phyloP scores from a whole-genome alignment of 805 yeast genomes.

The Ogataea trehaloabstinens region DNA sequence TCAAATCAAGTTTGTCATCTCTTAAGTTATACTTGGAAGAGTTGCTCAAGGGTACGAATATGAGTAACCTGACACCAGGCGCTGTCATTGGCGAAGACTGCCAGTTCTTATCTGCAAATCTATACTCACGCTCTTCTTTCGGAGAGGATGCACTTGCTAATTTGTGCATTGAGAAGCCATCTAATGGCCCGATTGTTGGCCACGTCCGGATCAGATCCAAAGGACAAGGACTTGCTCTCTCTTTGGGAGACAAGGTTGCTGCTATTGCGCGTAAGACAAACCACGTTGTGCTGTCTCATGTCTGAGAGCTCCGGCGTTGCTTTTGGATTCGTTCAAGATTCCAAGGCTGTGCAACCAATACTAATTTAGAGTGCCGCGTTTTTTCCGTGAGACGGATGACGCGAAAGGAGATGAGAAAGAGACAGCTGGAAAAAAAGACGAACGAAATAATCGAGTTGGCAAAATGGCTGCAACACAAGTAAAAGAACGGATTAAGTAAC shows the following conservation, averaged over 20 bases:
- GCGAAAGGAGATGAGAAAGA: too few species aligned
- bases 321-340: background rate
- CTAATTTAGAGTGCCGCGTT: too few species aligned
- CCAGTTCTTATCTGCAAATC: slow-evolving; percentile 88
- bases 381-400: too few species aligned
- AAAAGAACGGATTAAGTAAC: too few species aligned
- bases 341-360: background rate
- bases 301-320: slow-evolving; percentile 17
- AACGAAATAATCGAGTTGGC: too few species aligned
- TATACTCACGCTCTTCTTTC: slow-evolving; percentile 87
- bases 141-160: slow-evolving; percentile 98
- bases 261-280: slow-evolving; percentile 64
- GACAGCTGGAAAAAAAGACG: too few species aligned
- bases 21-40: slow-evolving; percentile 77
- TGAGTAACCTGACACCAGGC: slow-evolving; percentile 90
- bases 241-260: slow-evolving; percentile 93
- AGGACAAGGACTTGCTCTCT: slow-evolving; percentile 95
- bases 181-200: slow-evolving; percentile 77
- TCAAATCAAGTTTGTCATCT: slow-evolving; percentile 63
- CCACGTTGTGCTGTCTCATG: slow-evolving; percentile 30
- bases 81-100: slow-evolving; percentile 89
- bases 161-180: slow-evolving; percentile 82
- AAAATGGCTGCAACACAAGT: too few species aligned
- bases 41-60: slow-evolving; percentile 80
- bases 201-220: slow-evolving; percentile 95